Conservation (phyloP, 495 filamentous ascomycete genomes). For the Hyaloscypha finlandica region DNA sequence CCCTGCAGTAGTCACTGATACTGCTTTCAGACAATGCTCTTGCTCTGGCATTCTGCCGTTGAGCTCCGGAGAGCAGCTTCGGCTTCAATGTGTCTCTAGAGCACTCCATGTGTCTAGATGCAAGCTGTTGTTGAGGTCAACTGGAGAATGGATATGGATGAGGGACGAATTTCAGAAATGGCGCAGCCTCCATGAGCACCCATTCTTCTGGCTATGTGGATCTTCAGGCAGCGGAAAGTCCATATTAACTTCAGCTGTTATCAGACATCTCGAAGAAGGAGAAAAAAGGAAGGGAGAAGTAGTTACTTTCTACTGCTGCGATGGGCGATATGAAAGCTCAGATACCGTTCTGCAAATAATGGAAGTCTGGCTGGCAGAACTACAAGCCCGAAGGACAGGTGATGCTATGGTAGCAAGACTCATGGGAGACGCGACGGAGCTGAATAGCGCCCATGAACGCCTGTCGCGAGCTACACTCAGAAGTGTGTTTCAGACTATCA, state of each 20-base stretch:
- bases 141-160: slow-evolving; percentile 7
- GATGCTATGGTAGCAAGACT: slow-evolving; percentile 13
- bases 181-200: slow-evolving; percentile 2
- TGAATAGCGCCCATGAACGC: not conserved
- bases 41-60: not conserved
- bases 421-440: slow-evolving; percentile 4
- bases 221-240: slow-evolving; percentile 3
- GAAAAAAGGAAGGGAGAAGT: slow-evolving; percentile 4
- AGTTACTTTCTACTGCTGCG: slow-evolving; percentile 3
- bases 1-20: slow-evolving; percentile 7
- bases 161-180: slow-evolving; percentile 2
- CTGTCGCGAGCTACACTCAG: slow-evolving; percentile 6
- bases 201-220: slow-evolving; percentile 1
- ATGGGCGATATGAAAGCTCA: slow-evolving; percentile 5
- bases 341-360: slow-evolving; percentile 6
- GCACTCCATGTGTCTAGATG: slow-evolving; percentile 11
- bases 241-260: slow-evolving; percentile 11
- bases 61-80: not conserved
- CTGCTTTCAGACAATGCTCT: slow-evolving; percentile 1
- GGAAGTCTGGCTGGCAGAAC: slow-evolving; percentile 5
- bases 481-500: slow-evolving; percentile 9
- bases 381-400: slow-evolving; percentile 5
- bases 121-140: slow-evolving; percentile 2
- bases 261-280: slow-evolving; percentile 4
- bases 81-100: slow-evolving; percentile 9